Evolutionary conservation across 2,329 filamentous ascomycete species (phyloP).

Genomic region (Apiospora phragmitis): DNA sequence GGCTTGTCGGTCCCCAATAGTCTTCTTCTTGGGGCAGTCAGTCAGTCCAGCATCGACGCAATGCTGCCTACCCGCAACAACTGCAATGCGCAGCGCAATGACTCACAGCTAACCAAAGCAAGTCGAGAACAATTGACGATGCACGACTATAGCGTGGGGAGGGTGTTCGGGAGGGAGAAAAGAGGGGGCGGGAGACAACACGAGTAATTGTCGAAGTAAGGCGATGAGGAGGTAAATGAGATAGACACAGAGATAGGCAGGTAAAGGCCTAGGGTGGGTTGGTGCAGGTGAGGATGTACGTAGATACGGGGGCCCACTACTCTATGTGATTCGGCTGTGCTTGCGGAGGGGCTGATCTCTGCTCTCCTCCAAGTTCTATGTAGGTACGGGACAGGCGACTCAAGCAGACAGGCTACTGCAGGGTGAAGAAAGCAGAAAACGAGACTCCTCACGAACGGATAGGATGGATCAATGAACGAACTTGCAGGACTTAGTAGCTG

Average conservation of each 20-base stretch:
- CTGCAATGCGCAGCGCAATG: conserved; percentile 3
- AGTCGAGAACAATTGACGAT: not conserved
- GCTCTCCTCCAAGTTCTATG: not conserved
- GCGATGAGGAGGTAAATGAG: conserved; percentile 1
- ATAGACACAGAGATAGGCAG: not conserved
- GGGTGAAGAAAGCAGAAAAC: not conserved
- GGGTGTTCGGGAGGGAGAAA: not conserved
- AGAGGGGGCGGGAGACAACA: not conserved
- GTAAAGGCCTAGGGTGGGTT: not conserved
- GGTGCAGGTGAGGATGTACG: not conserved
- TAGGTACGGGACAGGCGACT: conserved; percentile 1
- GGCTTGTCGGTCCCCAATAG: not conserved
- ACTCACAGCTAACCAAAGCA: not conserved
- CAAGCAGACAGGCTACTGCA: conserved; percentile 4
- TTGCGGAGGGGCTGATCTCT: conserved; percentile 7
- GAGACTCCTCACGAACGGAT: not conserved
- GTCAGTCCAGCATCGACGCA: not conserved
- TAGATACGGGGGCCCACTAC: conserved; percentile 5
- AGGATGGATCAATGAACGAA: not conserved
- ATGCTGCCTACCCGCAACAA: conserved; percentile 2
- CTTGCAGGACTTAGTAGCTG: not conserved
- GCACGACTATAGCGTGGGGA: not conserved
- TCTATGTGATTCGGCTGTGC: conserved; percentile 8
- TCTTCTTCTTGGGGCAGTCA: not conserved
- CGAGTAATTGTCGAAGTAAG: not conserved